Evolutionary conservation across 768 basidiomycete genomes (phyloP).

Genomic region (Mrakia blollopis): DNA sequence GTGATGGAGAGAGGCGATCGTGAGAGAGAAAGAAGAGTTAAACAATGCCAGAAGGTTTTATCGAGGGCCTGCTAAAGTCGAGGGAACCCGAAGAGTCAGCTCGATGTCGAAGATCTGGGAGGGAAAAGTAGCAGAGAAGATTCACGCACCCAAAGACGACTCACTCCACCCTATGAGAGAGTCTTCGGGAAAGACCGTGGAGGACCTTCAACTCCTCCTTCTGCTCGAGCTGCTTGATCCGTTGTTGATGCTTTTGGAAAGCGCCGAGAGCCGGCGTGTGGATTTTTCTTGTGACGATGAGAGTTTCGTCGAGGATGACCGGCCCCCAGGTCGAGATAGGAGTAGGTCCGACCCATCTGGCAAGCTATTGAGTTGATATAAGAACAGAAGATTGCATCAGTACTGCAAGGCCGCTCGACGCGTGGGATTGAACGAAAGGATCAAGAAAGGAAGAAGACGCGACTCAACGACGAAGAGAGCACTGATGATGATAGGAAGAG

Average conservation of each 20-base stretch:
- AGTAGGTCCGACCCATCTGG: background rate
- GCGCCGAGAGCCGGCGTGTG: too few species aligned
- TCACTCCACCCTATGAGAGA: background rate
- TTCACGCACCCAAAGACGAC: too few species aligned
- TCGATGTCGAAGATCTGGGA: too few species aligned
- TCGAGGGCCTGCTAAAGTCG: too few species aligned
- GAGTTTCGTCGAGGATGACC: too few species aligned
- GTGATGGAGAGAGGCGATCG: too few species aligned
- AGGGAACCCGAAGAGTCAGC: too few species aligned
- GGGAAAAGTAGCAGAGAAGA: too few species aligned
- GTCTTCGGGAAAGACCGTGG: background rate
- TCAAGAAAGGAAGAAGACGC: background rate
- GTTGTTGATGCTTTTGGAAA: background rate
- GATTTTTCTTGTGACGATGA: too few species aligned
- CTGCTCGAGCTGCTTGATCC: background rate
- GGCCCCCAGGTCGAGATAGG: background rate
- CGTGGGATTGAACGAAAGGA: background rate
- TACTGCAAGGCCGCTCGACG: background rate
- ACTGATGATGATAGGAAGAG: background rate
- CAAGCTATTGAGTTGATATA: background rate
- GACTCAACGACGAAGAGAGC: background rate
- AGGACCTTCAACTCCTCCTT: background rate
- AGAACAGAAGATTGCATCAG: background rate
- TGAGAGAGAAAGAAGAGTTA: too few species aligned
- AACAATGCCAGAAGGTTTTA: too few species aligned